These are phyloP conservation scores for Saccharomycopsis sp. DNA, from an alignment of 805 yeast genomes.

Conservation along the genomic window DNA sequence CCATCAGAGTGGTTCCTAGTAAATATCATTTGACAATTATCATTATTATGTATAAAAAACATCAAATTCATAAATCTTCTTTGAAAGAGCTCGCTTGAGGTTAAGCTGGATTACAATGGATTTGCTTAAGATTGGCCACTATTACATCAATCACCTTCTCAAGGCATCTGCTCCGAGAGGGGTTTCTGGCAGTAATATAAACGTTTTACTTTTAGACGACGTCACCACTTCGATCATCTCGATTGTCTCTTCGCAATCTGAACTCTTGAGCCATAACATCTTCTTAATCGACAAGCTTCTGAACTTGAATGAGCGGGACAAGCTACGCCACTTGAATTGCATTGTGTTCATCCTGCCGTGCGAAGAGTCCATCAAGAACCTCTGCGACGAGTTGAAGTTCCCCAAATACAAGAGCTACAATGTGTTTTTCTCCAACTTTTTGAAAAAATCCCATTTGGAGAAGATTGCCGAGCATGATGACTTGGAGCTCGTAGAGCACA, in stretches of 20 bases:
- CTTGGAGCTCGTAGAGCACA: constrained; percentile 63
- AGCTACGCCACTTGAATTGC: constrained; percentile 74
- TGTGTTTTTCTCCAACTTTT: constrained; percentile 66
- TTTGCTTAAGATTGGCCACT: constrained; percentile 28
- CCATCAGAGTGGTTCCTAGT: too few species aligned
- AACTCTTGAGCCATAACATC: constrained; percentile 72
- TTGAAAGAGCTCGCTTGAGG: neutral
- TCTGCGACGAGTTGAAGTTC: constrained; percentile 57
- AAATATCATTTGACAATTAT: too few species aligned
- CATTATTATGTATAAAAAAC: too few species aligned
- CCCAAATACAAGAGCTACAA: constrained; percentile 80
- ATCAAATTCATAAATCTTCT: neutral
- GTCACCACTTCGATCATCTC: constrained; percentile 78
- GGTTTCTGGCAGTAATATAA: too few species aligned
- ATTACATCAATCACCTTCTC: constrained; percentile 32
- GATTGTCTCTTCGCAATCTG: constrained; percentile 83
- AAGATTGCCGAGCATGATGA: constrained; percentile 86
- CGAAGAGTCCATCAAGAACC: constrained; percentile 47
- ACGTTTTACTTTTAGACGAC: constrained; percentile 69
- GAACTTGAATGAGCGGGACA: constrained; percentile 45
- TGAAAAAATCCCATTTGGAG: constrained; percentile 73
- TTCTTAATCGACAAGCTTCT: constrained; percentile 69
- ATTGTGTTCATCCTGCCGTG: constrained; percentile 71
- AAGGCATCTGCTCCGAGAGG: too few species aligned
- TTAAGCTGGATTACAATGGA: constrained; percentile 26